These are phyloP conservation scores for Aspergillus carlsbadensis DNA, from an alignment of 495 filamentous ascomycete genomes.

Conservation along the genomic window DNA sequence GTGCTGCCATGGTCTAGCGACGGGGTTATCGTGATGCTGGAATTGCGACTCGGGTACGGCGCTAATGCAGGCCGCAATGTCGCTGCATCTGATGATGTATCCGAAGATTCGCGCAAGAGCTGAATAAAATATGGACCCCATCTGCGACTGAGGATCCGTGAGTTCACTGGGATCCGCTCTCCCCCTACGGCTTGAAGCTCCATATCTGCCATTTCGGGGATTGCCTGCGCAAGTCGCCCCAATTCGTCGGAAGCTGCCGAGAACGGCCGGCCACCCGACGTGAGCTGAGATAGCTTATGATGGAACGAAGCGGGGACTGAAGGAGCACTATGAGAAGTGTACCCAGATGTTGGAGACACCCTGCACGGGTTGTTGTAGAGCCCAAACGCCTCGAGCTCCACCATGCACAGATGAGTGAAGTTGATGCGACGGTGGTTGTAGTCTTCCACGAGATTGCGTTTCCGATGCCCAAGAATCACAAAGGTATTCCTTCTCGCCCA, in stretches of 20 bases:
- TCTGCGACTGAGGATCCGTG: conserved; percentile 75
- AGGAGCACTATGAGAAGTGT: conserved; percentile 76
- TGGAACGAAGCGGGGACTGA: conserved; percentile 56
- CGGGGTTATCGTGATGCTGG: conserved; percentile 82
- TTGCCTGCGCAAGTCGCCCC: conserved; percentile 71
- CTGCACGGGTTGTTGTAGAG: conserved; percentile 91
- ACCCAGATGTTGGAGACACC: conserved; percentile 72
- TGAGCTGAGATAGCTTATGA: conserved; percentile 58
- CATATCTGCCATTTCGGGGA: conserved; percentile 94
- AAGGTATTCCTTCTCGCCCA: conserved; percentile 93
- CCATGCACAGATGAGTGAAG: conserved; percentile 92
- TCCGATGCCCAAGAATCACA: conserved; percentile 90
- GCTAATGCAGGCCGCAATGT: conserved; percentile 50
- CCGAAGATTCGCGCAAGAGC: conserved; percentile 72
- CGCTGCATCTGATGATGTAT: conserved; percentile 46
- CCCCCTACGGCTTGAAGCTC: conserved; percentile 87
- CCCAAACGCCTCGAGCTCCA: conserved; percentile 94
- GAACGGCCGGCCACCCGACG: conserved; percentile 65
- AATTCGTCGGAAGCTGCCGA: conserved; percentile 77
- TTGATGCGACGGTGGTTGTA: conserved; percentile 98
- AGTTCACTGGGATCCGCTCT: conserved; percentile 91
- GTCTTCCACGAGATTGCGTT: conserved; percentile 91
- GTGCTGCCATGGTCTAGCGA: conserved; percentile 59
- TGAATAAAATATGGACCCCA: conserved; percentile 97
- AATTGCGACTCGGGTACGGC: conserved; percentile 61